Conservation (phyloP, 1,284 basidiomycete genomes). For the Sanghuangporus weigelae region DNA sequence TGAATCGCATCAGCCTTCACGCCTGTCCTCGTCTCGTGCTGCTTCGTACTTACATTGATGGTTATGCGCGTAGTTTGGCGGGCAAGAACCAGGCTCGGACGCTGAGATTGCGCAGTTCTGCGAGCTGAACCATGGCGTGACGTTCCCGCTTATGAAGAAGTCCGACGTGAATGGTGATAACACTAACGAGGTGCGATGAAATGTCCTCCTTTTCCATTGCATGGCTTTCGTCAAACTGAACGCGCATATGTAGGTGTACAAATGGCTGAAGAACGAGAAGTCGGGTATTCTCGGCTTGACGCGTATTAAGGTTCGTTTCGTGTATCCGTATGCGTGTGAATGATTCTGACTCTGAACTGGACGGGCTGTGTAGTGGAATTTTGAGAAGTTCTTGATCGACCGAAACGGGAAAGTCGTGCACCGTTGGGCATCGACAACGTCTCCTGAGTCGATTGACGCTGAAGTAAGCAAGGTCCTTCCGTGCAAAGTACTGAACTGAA, state of each 20-base stretch:
- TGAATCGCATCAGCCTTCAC: background rate
- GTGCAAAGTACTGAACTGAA: background rate
- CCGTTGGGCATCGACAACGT: constrained; percentile 78
- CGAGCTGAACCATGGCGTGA: constrained; percentile 74
- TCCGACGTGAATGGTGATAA: constrained; percentile 87
- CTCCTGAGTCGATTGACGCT: constrained; percentile 60
- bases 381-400: constrained; percentile 71
- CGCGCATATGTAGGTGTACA: constrained; percentile 72
- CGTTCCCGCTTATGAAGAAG: constrained; percentile 83
- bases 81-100: constrained; percentile 74
- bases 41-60: background rate
- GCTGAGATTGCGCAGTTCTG: constrained; percentile 65
- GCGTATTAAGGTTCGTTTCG: constrained; percentile 60
- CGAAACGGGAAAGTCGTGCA: constrained; percentile 70
- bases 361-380: constrained; percentile 58
- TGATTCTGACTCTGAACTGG: background rate
- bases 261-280: constrained; percentile 82
- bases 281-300: constrained; percentile 67
- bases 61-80: constrained; percentile 49
- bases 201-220: background rate
- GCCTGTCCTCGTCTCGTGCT: background rate
- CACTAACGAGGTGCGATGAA: constrained; percentile 27
- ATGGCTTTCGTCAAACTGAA: constrained; percentile 11
- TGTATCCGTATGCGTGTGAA: background rate
- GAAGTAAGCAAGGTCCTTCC: constrained; percentile 60